phyloP scores from a whole-genome alignment of 2,329 filamentous ascomycete species.

The Fusarium sp. region DNA sequence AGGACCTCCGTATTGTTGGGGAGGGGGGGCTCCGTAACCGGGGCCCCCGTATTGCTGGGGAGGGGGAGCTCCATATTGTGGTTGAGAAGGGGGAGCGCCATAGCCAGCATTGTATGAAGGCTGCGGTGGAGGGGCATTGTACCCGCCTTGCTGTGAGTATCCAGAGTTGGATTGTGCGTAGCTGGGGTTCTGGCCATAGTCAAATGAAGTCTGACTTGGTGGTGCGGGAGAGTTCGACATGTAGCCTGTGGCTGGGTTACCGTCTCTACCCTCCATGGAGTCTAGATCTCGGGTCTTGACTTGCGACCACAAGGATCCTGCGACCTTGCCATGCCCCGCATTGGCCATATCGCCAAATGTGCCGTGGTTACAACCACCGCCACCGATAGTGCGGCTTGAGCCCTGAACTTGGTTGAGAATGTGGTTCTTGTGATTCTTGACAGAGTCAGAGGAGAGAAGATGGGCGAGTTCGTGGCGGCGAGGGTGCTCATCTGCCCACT shows the following conservation, averaged over 20 bases:
- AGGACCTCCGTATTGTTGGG: conserved; percentile 50
- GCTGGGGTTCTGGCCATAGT: conserved; percentile 57
- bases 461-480: conserved; percentile 77
- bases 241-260: conserved; percentile 54
- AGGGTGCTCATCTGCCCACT: conserved; percentile 80
- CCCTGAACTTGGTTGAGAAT: conserved; percentile 57
- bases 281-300: conserved; percentile 70
- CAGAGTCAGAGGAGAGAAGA: conserved; percentile 85
- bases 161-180: conserved; percentile 47
- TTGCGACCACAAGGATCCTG: conserved; percentile 72
- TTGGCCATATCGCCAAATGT: conserved; percentile 59
- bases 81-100: conserved; percentile 49
- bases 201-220: conserved; percentile 54
- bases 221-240: conserved; percentile 57
- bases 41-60: conserved; percentile 51
- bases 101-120: conserved; percentile 53
- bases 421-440: conserved; percentile 87
- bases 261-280: conserved; percentile 65
- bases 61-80: conserved; percentile 49
- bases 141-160: conserved; percentile 45
- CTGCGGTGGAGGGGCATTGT: conserved; percentile 51
- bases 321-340: conserved; percentile 68
- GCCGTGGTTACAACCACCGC: conserved; percentile 58
- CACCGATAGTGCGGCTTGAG: conserved; percentile 37
- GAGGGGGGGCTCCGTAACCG: conserved; percentile 47